These are phyloP conservation scores for Chytriomyces confervae DNA, from an alignment of 192 early-diverging fungal genomes.

Conservation along the genomic window DNA sequence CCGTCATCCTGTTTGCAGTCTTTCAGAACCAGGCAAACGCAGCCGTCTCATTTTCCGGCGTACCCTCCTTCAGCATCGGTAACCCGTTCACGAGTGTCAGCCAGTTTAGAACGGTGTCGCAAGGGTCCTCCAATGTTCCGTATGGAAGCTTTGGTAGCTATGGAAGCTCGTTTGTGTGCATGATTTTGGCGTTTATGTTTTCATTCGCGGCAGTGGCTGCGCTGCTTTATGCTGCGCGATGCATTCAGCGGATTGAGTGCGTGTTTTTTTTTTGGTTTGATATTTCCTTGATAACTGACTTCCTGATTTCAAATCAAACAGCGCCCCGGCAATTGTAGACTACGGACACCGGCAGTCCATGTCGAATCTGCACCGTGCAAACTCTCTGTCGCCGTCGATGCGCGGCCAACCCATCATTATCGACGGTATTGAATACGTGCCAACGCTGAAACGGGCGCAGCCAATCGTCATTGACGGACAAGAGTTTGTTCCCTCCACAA, in stretches of 20 bases:
- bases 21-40: background rate
- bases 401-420: background rate
- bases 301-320: no score
- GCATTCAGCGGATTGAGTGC: background rate
- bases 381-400: background rate
- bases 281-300: no score
- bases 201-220: background rate
- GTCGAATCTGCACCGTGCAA: background rate
- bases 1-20: background rate
- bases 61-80: background rate
- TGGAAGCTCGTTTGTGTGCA: background rate
- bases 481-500: background rate
- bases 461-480: background rate
- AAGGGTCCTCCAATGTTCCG: background rate
- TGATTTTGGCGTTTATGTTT: background rate
- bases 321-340: no score
- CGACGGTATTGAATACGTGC: background rate
- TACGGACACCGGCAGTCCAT: no score
- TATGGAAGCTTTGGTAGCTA: background rate
- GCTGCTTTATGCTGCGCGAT: background rate
- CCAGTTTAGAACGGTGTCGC: background rate
- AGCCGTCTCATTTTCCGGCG: background rate
- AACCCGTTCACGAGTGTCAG: background rate
- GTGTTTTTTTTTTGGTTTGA: background rate
- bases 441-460: background rate